Percentiles rank a stretch among this genome's conserved stretches.
These are phyloP conservation scores for Geosmithia flava DNA, from an alignment of 2,329 filamentous ascomycete genomes.

Conservation along the genomic window DNA sequence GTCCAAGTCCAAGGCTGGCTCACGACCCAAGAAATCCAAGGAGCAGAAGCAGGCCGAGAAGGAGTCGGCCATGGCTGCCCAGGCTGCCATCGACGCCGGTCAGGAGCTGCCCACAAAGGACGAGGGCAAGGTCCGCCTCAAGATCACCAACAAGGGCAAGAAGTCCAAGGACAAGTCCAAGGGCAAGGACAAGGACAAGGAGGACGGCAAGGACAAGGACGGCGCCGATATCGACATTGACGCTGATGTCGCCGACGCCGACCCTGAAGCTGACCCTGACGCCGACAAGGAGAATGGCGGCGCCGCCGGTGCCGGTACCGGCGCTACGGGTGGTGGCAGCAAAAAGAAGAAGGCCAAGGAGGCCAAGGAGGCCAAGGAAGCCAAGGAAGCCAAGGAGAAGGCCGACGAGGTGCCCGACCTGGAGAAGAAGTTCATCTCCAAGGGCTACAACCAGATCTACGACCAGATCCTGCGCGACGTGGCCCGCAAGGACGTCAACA, in stretches of 20 bases:
- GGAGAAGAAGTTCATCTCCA: conserved; percentile 64
- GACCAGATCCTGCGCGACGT: conserved; percentile 96
- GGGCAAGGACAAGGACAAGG: conserved; percentile 27
- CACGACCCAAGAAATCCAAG: conserved; percentile 82
- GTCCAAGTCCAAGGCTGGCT: conserved; percentile 37
- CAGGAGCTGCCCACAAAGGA: conserved; percentile 53
- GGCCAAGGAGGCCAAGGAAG: conserved; percentile 27
- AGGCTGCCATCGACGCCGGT: conserved; percentile 69
- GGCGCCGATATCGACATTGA: conserved; percentile 56
- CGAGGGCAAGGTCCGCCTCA: conserved; percentile 49
- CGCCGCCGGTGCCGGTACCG: too few relatives aligned
- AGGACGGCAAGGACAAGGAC: conserved; percentile 30
- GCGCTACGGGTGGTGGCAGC: conserved; percentile 3
- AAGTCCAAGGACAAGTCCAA: conserved; percentile 27
- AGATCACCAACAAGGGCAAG: conserved; percentile 41
- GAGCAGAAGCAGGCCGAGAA: conserved; percentile 74
- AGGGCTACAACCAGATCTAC: conserved; percentile 93
- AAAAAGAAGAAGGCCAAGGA: conserved; percentile 30
- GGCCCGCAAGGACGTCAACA: conserved; percentile 84
- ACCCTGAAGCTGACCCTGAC: conserved; percentile 3
- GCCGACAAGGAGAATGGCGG: conserved; percentile 16
- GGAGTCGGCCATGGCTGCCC: conserved; percentile 74
- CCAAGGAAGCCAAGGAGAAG: conserved; percentile 37
- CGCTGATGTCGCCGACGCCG: conserved; percentile 72
- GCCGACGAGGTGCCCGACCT: conserved; percentile 38